Evolutionary conservation across 2,329 filamentous ascomycete genomes (phyloP).

Genomic region (Sporothrix humicola): DNA sequence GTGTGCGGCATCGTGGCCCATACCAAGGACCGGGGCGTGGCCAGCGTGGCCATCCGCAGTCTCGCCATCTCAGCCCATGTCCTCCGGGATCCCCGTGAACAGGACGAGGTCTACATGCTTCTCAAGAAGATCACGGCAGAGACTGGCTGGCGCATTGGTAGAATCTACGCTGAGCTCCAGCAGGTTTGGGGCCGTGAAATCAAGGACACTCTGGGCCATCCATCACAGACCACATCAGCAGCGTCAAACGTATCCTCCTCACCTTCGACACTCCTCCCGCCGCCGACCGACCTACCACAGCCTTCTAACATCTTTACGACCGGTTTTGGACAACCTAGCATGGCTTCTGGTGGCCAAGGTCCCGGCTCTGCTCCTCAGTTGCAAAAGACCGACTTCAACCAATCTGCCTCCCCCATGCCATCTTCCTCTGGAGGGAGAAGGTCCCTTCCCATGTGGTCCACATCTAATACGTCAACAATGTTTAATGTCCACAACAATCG

Average conservation of each 20-base stretch:
- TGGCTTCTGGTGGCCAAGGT: neutral
- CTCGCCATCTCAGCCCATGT: conserved; percentile 78
- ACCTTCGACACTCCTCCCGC: neutral
- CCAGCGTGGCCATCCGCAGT: conserved; percentile 78
- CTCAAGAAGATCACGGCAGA: conserved; percentile 76
- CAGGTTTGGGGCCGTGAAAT: conserved; percentile 77
- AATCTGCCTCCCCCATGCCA: neutral
- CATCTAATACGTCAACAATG: neutral
- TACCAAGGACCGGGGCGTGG: conserved; percentile 78
- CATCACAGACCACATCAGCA: neutral
- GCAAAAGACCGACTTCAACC: neutral
- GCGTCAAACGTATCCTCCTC: neutral
- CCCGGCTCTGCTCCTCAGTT: neutral
- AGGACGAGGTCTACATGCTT: conserved; percentile 79
- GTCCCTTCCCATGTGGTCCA: neutral
- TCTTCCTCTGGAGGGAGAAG: neutral
- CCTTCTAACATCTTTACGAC: neutral
- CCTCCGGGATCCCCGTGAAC: conserved; percentile 70
- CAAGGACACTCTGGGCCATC: neutral
- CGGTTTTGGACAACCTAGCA: neutral
- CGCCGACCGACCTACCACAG: neutral
- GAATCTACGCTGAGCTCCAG: conserved; percentile 74
- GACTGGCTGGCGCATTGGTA: conserved; percentile 78
- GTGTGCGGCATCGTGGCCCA: conserved; percentile 91
- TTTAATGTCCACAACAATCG: conserved; percentile 6